Evolutionary conservation across 192 early-diverging fungal genomes (phyloP).

Genomic region (Podila verticillata): DNA sequence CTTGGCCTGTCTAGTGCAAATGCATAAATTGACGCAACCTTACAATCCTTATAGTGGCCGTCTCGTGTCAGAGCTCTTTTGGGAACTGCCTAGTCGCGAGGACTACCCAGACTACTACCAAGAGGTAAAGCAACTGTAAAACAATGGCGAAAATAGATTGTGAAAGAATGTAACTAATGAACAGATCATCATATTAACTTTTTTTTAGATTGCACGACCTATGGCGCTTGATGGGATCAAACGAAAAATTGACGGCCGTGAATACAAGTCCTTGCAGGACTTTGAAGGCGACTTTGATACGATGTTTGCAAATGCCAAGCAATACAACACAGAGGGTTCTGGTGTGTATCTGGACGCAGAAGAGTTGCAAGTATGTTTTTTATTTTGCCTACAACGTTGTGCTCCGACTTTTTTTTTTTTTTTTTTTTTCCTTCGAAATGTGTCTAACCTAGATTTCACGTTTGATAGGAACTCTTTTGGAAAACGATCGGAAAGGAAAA

Average conservation of each 20-base stretch:
- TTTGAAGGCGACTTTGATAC: slow-evolving; percentile 85
- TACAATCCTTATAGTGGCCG: slow-evolving; percentile 31
- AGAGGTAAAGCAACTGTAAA: background rate
- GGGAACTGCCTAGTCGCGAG: slow-evolving; percentile 51
- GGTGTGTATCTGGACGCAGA: slow-evolving; percentile 84
- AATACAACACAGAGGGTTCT: slow-evolving; percentile 89
- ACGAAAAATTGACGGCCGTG: slow-evolving; percentile 65
- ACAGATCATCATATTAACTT: too few relatives aligned
- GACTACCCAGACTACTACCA: slow-evolving; percentile 60
- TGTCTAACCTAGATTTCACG: background rate
- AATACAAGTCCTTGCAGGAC: slow-evolving; percentile 73
- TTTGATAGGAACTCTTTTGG: slow-evolving; percentile 29
- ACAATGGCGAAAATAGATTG: too few relatives aligned
- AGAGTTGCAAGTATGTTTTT: slow-evolving; percentile 52
- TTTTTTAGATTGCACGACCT: slow-evolving; percentile 59
- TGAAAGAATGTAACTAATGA: too few relatives aligned
- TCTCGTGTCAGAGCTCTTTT: slow-evolving; percentile 38
- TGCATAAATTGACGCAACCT: too few relatives aligned
- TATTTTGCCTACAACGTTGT: background rate
- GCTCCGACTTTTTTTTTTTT: background rate
- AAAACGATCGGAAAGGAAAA: slow-evolving; percentile 43
- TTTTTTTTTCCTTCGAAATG: background rate
- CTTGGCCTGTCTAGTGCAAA: too few relatives aligned
- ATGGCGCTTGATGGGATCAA: slow-evolving; percentile 69
- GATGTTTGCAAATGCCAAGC: slow-evolving; percentile 92